These are phyloP conservation scores for Sporisorium iseilematis-ciliati DNA, from an alignment of 1,284 basidiomycete species.

Conservation along the genomic window DNA sequence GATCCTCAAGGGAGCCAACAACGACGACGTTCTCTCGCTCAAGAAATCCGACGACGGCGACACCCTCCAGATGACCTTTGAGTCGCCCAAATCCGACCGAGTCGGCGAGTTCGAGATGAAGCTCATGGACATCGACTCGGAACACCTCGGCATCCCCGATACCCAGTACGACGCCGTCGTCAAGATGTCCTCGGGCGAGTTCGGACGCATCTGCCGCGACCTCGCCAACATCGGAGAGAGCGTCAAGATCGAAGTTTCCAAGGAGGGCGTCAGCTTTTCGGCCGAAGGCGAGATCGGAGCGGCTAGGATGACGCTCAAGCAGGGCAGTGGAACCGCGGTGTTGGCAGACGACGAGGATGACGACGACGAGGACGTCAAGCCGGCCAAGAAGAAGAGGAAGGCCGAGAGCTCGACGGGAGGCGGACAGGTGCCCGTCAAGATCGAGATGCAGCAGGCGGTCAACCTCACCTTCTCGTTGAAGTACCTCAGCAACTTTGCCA, in stretches of 20 bases:
- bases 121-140: slow-evolving; percentile 96
- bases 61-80: slow-evolving; percentile 87
- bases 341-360: slow-evolving; percentile 63
- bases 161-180: slow-evolving; percentile 97
- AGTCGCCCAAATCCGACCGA: slow-evolving; percentile 89
- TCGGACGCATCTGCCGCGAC: slow-evolving; percentile 92
- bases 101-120: slow-evolving; percentile 99
- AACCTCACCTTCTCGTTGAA: slow-evolving; percentile 95
- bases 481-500: slow-evolving; percentile 97
- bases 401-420: slow-evolving; percentile 24
- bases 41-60: slow-evolving; percentile 94
- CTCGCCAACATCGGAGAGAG: slow-evolving; percentile 91
- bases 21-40: slow-evolving; percentile 92
- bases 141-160: slow-evolving; percentile 96
- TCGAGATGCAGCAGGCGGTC: slow-evolving; percentile 77
- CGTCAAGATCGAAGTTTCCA: slow-evolving; percentile 94
- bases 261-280: slow-evolving; percentile 95
- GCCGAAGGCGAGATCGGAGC: slow-evolving; percentile 95
- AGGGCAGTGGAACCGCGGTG: slow-evolving; percentile 72
- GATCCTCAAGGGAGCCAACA: slow-evolving; percentile 96
- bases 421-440: slow-evolving; percentile 70
- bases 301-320: slow-evolving; percentile 87
- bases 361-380: slow-evolving; percentile 66
- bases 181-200: slow-evolving; percentile 87
- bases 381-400: slow-evolving; percentile 62